phyloP scores from a whole-genome alignment of 371 early-diverging fungal species.

The Actinomortierella ambigua region DNA sequence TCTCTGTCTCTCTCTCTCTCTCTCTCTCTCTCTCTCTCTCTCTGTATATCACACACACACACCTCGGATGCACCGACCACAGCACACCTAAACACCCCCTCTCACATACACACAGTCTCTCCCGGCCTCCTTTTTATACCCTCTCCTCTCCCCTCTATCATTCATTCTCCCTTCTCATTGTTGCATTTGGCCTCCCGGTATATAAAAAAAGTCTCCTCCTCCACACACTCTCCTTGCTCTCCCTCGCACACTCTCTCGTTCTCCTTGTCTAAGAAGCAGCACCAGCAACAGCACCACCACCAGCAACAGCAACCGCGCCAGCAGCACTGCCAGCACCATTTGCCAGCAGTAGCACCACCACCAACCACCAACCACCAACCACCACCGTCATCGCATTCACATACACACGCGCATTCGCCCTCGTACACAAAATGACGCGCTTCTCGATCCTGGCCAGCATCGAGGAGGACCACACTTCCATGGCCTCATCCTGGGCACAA shows the following conservation, averaged over 20 bases:
- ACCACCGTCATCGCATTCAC: too few relatives aligned
- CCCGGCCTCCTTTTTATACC: neutral
- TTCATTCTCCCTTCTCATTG: neutral
- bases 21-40: neutral
- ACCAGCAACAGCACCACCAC: too few relatives aligned
- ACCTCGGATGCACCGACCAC: neutral
- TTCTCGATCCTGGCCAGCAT: too few relatives aligned
- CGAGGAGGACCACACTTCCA: constrained; percentile 3
- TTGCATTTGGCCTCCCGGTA: too few relatives aligned
- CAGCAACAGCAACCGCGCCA: too few relatives aligned
- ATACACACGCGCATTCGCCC: neutral
- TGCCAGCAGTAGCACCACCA: too few relatives aligned
- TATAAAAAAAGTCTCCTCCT: too few relatives aligned
- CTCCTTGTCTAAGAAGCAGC: too few relatives aligned
- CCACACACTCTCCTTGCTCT: too few relatives aligned
- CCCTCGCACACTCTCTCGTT: too few relatives aligned
- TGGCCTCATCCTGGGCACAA: constrained; percentile 35
- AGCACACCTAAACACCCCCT: neutral
- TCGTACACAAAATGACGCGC: neutral
- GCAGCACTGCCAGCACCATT: too few relatives aligned
- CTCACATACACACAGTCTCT: constrained; percentile 1
- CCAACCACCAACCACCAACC: too few relatives aligned
- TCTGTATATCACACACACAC: neutral
- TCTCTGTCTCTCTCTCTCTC: neutral
- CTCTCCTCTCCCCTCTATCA: neutral